Evolutionary conservation across 345 rosid species (phyloP).

Genomic region (Populus ilicifolia): DNA sequence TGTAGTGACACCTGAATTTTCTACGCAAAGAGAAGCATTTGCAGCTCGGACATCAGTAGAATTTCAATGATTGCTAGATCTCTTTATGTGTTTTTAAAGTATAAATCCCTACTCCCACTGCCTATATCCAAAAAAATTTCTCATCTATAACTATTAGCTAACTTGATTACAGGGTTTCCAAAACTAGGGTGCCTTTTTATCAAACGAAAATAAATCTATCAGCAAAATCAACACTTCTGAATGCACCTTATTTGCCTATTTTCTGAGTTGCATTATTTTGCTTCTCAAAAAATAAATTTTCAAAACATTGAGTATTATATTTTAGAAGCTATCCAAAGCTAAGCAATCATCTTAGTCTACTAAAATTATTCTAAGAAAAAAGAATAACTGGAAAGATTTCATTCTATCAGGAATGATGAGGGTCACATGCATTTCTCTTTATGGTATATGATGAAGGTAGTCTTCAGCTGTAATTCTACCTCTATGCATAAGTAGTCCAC

Average conservation of each 20-base stretch:
- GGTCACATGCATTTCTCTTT: slow-evolving; percentile 31
- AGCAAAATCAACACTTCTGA: too few relatives aligned
- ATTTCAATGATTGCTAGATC: not conserved
- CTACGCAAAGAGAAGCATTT: not conserved
- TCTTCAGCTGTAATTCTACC: slow-evolving; percentile 24
- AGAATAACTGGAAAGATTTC: not conserved
- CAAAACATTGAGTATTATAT: not conserved
- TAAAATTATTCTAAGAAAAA: not conserved
- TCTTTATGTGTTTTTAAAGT: not conserved
- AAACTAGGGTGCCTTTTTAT: not conserved
- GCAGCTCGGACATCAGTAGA: slow-evolving; percentile 3
- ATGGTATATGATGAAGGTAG: slow-evolving; percentile 34
- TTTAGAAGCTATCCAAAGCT: not conserved
- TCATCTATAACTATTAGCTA: not conserved
- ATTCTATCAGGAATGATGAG: slow-evolving; percentile 30
- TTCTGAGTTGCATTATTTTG: not conserved
- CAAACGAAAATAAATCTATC: too few relatives aligned
- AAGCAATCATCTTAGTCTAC: not conserved
- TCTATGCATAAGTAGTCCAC: not conserved
- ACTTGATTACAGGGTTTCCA: not conserved
- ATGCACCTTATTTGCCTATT: not conserved
- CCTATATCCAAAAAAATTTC: not conserved
- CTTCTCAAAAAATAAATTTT: not conserved
- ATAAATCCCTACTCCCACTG: not conserved
- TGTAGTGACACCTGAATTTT: not conserved